Percentiles rank a stretch among this genome's conserved stretches.
Conservation (phyloP, 805 yeast genomes). For the Ogataea ramenticola region DNA sequence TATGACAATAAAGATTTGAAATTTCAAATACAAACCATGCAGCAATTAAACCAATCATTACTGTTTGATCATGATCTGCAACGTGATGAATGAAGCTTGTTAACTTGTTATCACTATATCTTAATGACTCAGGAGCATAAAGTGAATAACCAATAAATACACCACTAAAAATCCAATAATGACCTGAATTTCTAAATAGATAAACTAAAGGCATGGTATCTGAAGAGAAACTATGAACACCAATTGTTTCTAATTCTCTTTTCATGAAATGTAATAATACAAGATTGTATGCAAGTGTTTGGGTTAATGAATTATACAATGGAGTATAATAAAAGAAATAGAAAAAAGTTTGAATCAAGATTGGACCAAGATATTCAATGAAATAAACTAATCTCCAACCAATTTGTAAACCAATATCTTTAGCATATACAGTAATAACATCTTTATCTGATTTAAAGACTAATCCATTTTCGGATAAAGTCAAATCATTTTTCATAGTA, state of each 20-base stretch:
- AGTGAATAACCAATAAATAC: constrained; percentile 27
- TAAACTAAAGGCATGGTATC: constrained; percentile 90
- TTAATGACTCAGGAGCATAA: constrained; percentile 21
- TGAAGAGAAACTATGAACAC: constrained; percentile 77
- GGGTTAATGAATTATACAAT: constrained; percentile 40
- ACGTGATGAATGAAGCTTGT: constrained; percentile 25
- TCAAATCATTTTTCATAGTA: constrained; percentile 37
- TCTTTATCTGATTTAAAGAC: constrained; percentile 26
- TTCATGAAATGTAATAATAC: constrained; percentile 73
- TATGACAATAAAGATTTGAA: constrained; percentile 69
- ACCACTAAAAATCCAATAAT: constrained; percentile 92
- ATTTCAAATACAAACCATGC: constrained; percentile 56
- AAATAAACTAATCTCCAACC: constrained; percentile 88
- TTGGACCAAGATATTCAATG: constrained; percentile 86
- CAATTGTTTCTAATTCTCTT: constrained; percentile 82
- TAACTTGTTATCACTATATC: constrained; percentile 5
- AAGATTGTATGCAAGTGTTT: constrained; percentile 45
- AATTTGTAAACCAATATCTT: constrained; percentile 91
- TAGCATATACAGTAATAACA: constrained; percentile 47
- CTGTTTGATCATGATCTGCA: constrained; percentile 29
- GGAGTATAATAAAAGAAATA: constrained; percentile 39
- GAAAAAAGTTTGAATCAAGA: constrained; percentile 67
- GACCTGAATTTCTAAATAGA: constrained; percentile 81
- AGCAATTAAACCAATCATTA: constrained; percentile 28
- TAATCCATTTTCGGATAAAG: constrained; percentile 41